Conservation (phyloP, 345 rosid species). For the Eucalyptus sp. region DNA sequence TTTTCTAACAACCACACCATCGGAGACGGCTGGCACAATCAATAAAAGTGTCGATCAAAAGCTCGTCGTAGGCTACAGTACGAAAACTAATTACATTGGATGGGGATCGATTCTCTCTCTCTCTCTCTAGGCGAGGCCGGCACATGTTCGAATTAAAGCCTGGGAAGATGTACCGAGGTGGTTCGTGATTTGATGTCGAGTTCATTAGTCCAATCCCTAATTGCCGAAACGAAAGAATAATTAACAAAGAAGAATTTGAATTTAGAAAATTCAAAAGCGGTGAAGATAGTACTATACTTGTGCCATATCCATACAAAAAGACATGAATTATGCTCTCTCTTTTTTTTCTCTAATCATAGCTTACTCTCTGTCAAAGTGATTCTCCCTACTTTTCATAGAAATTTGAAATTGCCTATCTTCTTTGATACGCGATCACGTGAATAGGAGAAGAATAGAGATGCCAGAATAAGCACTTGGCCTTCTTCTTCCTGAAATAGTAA, state of each 20-base stretch:
- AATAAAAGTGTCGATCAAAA: background rate
- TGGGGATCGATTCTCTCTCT: background rate
- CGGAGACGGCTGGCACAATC: background rate
- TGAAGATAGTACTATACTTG: background rate
- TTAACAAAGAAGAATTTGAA: background rate
- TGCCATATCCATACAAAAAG: background rate
- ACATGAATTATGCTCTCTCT: background rate
- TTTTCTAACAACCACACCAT: background rate
- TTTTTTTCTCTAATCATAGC: background rate
- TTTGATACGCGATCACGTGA: background rate
- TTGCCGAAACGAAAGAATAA: background rate
- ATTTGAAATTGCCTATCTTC: background rate
- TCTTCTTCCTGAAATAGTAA: background rate
- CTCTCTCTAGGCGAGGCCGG: background rate
- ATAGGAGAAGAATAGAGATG: background rate
- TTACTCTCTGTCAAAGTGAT: background rate
- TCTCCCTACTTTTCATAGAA: background rate
- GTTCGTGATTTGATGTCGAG: background rate
- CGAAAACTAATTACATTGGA: background rate
- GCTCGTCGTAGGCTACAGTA: background rate
- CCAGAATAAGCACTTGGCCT: background rate
- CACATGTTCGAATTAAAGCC: background rate
- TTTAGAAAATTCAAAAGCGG: background rate
- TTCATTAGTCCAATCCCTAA: background rate
- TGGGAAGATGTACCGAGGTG: background rate